Evolutionary conservation across 768 basidiomycete genomes (phyloP), one percentile per base, ranked within the genome.

Genomic region (Russula vinacea): DNA sequence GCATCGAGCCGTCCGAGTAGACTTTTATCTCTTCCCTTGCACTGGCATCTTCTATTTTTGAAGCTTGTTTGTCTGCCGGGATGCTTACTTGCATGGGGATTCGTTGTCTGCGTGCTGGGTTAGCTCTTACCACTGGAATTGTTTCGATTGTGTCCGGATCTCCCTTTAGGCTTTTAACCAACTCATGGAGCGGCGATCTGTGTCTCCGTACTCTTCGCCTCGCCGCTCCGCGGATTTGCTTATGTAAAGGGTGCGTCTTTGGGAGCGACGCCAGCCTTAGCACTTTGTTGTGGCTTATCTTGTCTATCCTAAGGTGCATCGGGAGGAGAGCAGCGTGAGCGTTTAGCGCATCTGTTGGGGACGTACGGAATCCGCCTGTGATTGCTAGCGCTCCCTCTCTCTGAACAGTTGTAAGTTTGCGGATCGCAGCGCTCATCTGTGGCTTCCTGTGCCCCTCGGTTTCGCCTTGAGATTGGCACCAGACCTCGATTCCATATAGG

Each of bases 351-450:
- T 74, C 71, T 0, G 59, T 58, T 0, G 71, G 62, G 0, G 66
- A 65, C 0, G 68, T 65, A 7, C 66, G 26, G 3, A 71, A 50
- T 0, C 70, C 71, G 0, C 69, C 68, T 16, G 72, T 71, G 4
- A 72, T 71, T 0, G 58, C 55, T 0, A 69, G 39, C 0, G 68
- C 58, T 0, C 70, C 74, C 0, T 52, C 32, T 0, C 74, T 57
- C 57, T 76, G 74, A 0, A 71, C 56, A 0, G 50, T 39, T 1
- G 47, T 19, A 0, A 73, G 45, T 0, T 45, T 32, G 8, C 35
- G 37, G 0, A 55, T 55, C 0, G 56, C 55, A 8, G 62, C 32
- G 0, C 62, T n/a, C n/a, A n/a, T n/a, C n/a, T n/a, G n/a, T n/a
- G n/a, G n/a, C n/a, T n/a, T n/a, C n/a, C n/a, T n/a, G n/a, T n/a